phyloP scores from a whole-genome alignment of 139 green algal genomes.

The Nannochloris sp. region DNA sequence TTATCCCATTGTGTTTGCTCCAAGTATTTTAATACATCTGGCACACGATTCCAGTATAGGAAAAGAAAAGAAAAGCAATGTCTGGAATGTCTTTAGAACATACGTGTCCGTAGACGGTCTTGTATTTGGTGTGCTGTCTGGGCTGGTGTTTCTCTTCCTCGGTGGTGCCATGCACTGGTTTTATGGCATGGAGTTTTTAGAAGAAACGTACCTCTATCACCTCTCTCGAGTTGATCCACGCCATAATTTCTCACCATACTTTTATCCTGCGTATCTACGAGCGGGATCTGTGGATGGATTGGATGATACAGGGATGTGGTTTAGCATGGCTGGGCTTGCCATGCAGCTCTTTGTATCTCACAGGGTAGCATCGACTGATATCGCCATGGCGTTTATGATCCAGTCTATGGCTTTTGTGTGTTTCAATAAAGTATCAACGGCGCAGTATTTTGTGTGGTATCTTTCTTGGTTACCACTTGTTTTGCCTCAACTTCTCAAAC shows the following conservation, averaged over 20 bases:
- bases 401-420: conserved; percentile 81
- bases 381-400: conserved; percentile 43
- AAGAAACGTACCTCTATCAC: conserved; percentile 85
- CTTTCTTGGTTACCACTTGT: conserved; percentile 70
- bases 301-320: not conserved
- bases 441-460: conserved; percentile 98
- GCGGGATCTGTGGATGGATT: not conserved
- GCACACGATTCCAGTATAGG: not conserved
- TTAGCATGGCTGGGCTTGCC: not conserved
- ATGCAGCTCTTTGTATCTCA: conserved; percentile 16
- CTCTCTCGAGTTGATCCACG: conserved; percentile 59
- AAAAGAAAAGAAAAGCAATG: no score
- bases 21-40: conserved; percentile 57
- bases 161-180: conserved; percentile 37
- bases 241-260: conserved; percentile 92
- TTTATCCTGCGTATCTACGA: conserved; percentile 70
- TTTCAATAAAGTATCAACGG: conserved; percentile 85
- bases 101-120: not conserved
- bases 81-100: not conserved
- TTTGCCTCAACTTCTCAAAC: conserved; percentile 35
- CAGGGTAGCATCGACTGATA: conserved; percentile 22
- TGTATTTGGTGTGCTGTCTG: not conserved
- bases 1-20: conserved; percentile 85
- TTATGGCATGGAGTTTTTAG: conserved; percentile 60
- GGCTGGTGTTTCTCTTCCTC: conserved; percentile 42